These are phyloP conservation scores for Tricholoma bakamatsutake DNA, from an alignment of 768 basidiomycete species.

Conservation along the genomic window DNA sequence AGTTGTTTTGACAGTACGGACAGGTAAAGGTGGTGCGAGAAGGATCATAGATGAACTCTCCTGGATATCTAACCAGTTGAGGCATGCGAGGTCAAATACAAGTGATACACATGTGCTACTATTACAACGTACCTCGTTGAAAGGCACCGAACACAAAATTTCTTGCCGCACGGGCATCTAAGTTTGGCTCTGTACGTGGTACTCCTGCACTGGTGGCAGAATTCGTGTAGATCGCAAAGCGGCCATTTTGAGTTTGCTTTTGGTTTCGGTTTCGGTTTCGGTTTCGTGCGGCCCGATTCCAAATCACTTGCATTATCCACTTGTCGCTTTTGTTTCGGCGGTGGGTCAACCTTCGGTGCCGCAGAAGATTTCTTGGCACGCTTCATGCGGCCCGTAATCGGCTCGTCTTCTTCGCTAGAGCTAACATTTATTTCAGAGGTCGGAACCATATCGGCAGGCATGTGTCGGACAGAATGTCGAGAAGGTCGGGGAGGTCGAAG, in stretches of 20 bases:
- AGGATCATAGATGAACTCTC: conserved; percentile 14
- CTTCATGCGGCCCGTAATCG: background rate
- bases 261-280: background rate
- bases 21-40: conserved; percentile 28
- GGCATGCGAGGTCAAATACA: background rate
- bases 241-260: conserved; percentile 1
- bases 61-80: conserved; percentile 18
- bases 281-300: background rate
- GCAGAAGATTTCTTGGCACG: background rate
- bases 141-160: conserved; percentile 16
- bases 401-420: conserved; percentile 5
- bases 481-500: background rate
- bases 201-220: conserved; percentile 20
- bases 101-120: background rate
- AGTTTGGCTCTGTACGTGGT: conserved; percentile 6
- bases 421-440: conserved; percentile 6
- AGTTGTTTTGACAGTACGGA: conserved; percentile 38
- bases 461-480: conserved; percentile 1
- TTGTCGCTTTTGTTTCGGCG: background rate
- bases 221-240: conserved; percentile 1
- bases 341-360: too few species aligned
- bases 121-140: conserved; percentile 10
- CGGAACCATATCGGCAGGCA: conserved; percentile 11
- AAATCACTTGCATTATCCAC: background rate
- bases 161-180: conserved; percentile 10